Evolutionary conservation across 257 asterid genomes (phyloP), one percentile per base, ranked within the genome.

Genomic region (Fraxinus americana): DNA sequence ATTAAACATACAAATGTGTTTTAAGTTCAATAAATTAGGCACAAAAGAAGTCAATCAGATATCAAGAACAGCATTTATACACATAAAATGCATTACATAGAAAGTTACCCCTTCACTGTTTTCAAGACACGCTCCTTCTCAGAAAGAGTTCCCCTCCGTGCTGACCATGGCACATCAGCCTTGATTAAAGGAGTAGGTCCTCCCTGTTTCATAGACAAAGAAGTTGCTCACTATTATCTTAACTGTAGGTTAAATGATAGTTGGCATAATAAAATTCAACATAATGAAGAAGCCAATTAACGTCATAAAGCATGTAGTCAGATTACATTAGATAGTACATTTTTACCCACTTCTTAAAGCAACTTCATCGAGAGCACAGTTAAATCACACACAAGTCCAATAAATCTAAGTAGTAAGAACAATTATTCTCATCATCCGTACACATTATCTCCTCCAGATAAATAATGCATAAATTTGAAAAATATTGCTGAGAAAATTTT

Each of bases 121-220:
- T 96, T 96, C 85, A 88, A 76, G 76, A 93, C 98, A 67, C 94
- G 96, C 2, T 86, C 98, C 74, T 90, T 79, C 11, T 96, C 99
- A 59, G 99, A 96, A 19, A 93, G 92, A 85, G 65, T 86, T 43
- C 94, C 98, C 84, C 92, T 92, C 61, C 87, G 84, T 82, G 82
- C 97, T 77, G 99, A 92, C 99, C 99, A 96, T 71, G 99, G 98
- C 54, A 85, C 90, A 63, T 96, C 97, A 59, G 99, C 99, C 88
- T 92, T 96, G 77, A 86, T 82, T 67, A 96, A 82, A 7, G 92
- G 83, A 72, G 94, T 73, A 66, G 79, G 69, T 27, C 69, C 69
- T 63, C 69, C 91, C 98, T 93, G 90, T 75, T 78, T 70, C 84
- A 78, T 41, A 54, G 75, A 59, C 32, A 73, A 72, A 70, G 12